Evolutionary conservation across 441 rosid species (phyloP).

Genomic region (Brassica hybrid): DNA sequence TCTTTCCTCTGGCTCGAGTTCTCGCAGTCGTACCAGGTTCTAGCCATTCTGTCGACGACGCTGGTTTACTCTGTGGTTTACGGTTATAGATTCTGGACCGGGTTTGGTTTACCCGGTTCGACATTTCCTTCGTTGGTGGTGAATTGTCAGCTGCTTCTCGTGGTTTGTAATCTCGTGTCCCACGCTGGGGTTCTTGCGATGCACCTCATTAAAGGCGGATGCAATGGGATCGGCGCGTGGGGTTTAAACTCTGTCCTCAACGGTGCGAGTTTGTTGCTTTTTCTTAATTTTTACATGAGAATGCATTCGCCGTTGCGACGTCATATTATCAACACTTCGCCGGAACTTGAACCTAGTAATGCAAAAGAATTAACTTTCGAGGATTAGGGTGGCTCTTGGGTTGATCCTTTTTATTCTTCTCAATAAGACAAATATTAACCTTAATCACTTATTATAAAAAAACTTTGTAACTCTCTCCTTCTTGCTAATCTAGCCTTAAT

Average conservation of each 20-base stretch:
- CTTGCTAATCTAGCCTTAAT: not conserved
- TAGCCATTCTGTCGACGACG: slow-evolving; percentile 75
- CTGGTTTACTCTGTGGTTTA: slow-evolving; percentile 69
- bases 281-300: slow-evolving; percentile 68
- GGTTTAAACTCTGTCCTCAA: slow-evolving; percentile 70
- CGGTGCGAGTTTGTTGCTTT: slow-evolving; percentile 60
- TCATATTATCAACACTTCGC: not conserved
- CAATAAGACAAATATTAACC: not conserved
- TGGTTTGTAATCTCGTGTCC: slow-evolving; percentile 73
- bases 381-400: not conserved
- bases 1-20: slow-evolving; percentile 87
- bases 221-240: slow-evolving; percentile 95
- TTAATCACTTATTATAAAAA: not conserved
- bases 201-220: slow-evolving; percentile 85
- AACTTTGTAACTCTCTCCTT: not conserved
- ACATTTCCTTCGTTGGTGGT: slow-evolving; percentile 64
- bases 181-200: slow-evolving; percentile 72
- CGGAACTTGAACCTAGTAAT: not conserved
- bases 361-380: not conserved
- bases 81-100: slow-evolving; percentile 88
- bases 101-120: slow-evolving; percentile 71
- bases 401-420: not conserved
- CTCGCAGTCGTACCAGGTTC: slow-evolving; percentile 83
- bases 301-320: slow-evolving; percentile 44
- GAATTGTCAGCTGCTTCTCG: slow-evolving; percentile 65